Conservation (phyloP, 2,329 filamentous ascomycete genomes). For the Colletotrichum magnum region DNA sequence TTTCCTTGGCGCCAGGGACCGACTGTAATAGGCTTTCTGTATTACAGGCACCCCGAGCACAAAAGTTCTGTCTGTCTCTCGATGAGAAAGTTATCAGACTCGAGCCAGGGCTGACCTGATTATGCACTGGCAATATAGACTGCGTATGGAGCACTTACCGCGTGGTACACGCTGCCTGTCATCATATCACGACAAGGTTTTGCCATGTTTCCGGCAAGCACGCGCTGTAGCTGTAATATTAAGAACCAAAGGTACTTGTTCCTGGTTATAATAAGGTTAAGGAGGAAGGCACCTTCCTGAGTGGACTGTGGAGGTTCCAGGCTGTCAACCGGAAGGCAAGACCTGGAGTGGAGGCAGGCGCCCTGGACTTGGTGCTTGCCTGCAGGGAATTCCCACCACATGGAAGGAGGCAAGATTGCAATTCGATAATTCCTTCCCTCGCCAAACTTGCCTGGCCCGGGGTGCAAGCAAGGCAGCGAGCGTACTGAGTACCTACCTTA, state of each 20-base stretch:
- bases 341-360: neutral
- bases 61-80: neutral
- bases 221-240: neutral
- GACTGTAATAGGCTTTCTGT: neutral
- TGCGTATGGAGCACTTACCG: neutral
- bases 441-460: neutral
- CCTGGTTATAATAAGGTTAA: slow-evolving; percentile 8
- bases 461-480: neutral
- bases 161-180: slow-evolving; percentile 9
- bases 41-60: neutral
- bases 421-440: slow-evolving; percentile 16
- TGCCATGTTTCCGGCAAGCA: neutral
- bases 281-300: neutral
- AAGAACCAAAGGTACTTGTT: neutral
- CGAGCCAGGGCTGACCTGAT: slow-evolving; percentile 1
- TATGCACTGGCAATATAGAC: neutral
- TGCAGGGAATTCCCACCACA: slow-evolving; percentile 16
- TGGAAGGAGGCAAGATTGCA: slow-evolving; percentile 25
- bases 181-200: slow-evolving; percentile 3
- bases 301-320: neutral
- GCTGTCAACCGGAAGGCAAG: neutral
- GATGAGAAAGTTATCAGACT: slow-evolving; percentile 13
- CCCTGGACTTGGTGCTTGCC: neutral
- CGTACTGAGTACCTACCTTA: too few relatives aligned
- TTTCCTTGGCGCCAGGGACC: slow-evolving; percentile 26